Conservation (phyloP, 73 alveolate species). For the Paramecium pentaurelia region DNA sequence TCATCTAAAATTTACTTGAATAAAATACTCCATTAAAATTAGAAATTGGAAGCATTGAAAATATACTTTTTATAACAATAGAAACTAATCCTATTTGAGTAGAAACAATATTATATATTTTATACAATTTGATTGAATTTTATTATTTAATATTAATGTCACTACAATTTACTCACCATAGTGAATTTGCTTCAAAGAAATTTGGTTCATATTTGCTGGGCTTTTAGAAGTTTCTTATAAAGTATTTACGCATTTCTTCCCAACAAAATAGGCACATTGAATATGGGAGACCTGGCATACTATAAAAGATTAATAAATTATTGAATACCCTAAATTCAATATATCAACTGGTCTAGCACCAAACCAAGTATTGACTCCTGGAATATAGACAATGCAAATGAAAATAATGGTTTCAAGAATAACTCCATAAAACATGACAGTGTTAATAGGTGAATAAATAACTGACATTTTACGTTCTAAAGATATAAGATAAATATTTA, state of each 20-base stretch:
- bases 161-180: conserved; percentile 25
- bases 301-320: background rate
- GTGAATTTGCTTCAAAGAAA: conserved; percentile 36
- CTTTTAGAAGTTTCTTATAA: conserved; percentile 33
- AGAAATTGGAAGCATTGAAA: too few relatives aligned
- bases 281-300: conserved; percentile 61
- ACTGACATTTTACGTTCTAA: conserved; percentile 52
- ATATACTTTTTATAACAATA: too few relatives aligned
- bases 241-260: conserved; percentile 56
- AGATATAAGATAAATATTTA: background rate
- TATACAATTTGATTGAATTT: background rate
- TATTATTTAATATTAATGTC: background rate
- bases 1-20: too few relatives aligned
- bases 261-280: conserved; percentile 54
- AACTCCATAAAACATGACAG: conserved; percentile 50
- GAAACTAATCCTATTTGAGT: background rate
- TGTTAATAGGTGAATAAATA: background rate
- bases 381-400: conserved; percentile 42
- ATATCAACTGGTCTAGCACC: conserved; percentile 64
- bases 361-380: conserved; percentile 53
- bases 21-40: too few relatives aligned
- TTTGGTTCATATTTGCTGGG: conserved; percentile 3
- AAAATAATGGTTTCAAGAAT: background rate
- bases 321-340: conserved; percentile 5
- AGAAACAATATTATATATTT: background rate